Evolutionary conservation across 169 alveolate species (phyloP).

Genomic region (Eimeria nieschulzi): DNA sequence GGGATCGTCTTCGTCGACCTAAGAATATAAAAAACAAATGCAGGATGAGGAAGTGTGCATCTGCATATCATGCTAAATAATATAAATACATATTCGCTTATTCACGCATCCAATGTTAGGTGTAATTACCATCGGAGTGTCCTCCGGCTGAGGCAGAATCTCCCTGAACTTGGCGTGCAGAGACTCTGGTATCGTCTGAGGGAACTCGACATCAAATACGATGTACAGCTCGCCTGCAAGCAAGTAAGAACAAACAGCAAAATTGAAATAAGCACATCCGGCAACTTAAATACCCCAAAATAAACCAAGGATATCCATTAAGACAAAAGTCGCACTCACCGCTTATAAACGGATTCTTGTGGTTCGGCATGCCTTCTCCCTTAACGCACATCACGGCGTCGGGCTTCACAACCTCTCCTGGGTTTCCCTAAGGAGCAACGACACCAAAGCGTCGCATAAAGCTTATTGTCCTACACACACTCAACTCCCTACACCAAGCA

Average conservation of each 20-base stretch:
- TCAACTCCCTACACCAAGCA: too few species aligned
- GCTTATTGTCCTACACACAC: background rate
- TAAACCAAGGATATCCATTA: background rate
- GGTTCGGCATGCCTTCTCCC: conserved; percentile 97
- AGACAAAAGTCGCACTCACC: conserved; percentile 82
- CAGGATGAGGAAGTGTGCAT: too few species aligned
- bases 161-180: conserved; percentile 59
- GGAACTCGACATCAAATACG: conserved; percentile 94
- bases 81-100: too few species aligned
- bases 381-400: conserved; percentile 91
- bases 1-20: conserved; percentile 73
- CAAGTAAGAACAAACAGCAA: background rate
- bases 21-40: background rate
- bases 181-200: conserved; percentile 84
- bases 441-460: background rate
- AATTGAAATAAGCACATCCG: background rate
- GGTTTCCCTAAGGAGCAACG: conserved; percentile 76
- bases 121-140: conserved; percentile 41
- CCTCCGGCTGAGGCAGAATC: conserved; percentile 72
- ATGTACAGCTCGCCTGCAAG: conserved; percentile 87
- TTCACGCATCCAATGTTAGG: background rate
- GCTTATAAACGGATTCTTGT: conserved; percentile 92
- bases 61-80: too few species aligned
- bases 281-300: background rate
- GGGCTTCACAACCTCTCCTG: conserved; percentile 92